Base-by-base conservation (phyloP, 352 stramenopile genomes). In the Thraustotheca clavata region DNA sequence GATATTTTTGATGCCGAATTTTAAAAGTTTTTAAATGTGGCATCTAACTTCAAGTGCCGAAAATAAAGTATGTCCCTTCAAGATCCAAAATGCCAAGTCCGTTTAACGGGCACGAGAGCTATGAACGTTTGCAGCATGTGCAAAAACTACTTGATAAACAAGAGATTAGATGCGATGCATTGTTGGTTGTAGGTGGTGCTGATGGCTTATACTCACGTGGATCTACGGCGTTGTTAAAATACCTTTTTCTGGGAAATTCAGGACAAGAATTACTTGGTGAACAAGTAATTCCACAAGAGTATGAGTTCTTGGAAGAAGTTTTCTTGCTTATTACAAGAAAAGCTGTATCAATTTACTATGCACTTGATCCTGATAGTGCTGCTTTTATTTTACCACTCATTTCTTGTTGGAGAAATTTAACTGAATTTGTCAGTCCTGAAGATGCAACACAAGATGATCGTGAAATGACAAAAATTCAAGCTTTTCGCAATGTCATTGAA, bases 141-240 rank as follows among this genome's bases (percentile, higher is more conserved):
- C 82, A 88, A 47, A 59, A 66, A 11, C 72, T 91, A n/a, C n/a
- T n/a, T n/a, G n/a, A n/a, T 52, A 14, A 89, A 80, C 40, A 50
- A 49, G 18, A 29, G 70, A 34, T 5, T 36, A 26, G 50, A 4
- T 40, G 83, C 3, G 79, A 89, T 38, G 82, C 63, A 0, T 69
- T 91, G 46, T 61, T 91, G 41, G 69, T 91, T 52, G 71, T 91
- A 20, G 80, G 83, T 11, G 83, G 80, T 5, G 70, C 89, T 16
- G 83, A 91, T 60, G 83, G 79, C 67, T 84, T 76, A 52, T 74
- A 88, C 40, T 87, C 80, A n/a, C 62, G 69, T 29, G 38, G 72
- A 16, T 89, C 74, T 9, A 77, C 88, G 59, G 83, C 80, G 1
- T 72, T 75, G 27, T 63, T 91, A 39, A 89, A 91, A 69, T 89